Evolutionary conservation across 192 early-diverging fungal species (phyloP).

Genomic region (Globomyces pollinis-pini): DNA sequence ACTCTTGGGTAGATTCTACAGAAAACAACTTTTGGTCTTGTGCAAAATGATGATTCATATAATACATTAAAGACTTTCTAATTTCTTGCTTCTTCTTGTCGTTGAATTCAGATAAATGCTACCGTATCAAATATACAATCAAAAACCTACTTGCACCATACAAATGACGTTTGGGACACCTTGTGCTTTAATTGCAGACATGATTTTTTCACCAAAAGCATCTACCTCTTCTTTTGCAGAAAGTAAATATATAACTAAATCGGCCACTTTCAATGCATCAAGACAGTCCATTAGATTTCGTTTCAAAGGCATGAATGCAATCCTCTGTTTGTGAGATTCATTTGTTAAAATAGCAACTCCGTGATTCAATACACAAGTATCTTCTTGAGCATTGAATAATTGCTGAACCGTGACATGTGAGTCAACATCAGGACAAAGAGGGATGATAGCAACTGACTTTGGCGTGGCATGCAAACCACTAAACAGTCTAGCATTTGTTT

Average conservation of each 20-base stretch:
- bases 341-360: slow-evolving; percentile 15
- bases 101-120: slow-evolving; percentile 54
- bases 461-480: slow-evolving; percentile 72
- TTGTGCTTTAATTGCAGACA: slow-evolving; percentile 81
- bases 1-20: slow-evolving; percentile 42
- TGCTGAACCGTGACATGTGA: slow-evolving; percentile 34
- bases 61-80: slow-evolving; percentile 78
- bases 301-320: slow-evolving; percentile 70
- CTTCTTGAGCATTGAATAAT: slow-evolving; percentile 36
- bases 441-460: slow-evolving; percentile 84
- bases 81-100: slow-evolving; percentile 62
- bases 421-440: slow-evolving; percentile 75
- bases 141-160: slow-evolving; percentile 59
- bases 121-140: slow-evolving; percentile 30
- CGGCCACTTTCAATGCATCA: slow-evolving; percentile 85
- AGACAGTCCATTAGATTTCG: slow-evolving; percentile 80
- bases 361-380: slow-evolving; percentile 2
- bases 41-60: slow-evolving; percentile 82
- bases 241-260: slow-evolving; percentile 80
- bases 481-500: slow-evolving; percentile 70
- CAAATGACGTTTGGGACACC: slow-evolving; percentile 72
- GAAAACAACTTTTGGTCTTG: slow-evolving; percentile 66
- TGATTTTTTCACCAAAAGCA: slow-evolving; percentile 75
- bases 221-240: slow-evolving; percentile 90
- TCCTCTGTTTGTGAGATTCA: slow-evolving; percentile 82